phyloP scores from a whole-genome alignment of 495 filamentous ascomycete genomes.

The Cladorrhinum samala region DNA sequence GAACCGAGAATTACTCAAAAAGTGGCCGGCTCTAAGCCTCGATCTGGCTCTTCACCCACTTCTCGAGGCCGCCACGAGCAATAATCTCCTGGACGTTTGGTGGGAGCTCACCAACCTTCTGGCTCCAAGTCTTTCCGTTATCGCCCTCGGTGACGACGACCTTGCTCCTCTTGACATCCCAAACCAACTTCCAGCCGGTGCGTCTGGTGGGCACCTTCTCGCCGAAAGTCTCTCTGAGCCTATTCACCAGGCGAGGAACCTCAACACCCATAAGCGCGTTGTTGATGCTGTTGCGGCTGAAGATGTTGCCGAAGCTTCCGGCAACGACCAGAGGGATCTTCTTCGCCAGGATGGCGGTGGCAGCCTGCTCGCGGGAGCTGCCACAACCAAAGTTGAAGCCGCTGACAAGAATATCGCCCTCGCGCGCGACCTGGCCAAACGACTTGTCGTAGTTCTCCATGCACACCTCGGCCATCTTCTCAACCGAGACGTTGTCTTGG shows the following conservation, averaged over 20 bases:
- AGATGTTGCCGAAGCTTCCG: constrained; percentile 87
- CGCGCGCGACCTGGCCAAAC: constrained; percentile 55
- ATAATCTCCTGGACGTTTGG: constrained; percentile 89
- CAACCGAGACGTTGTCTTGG: constrained; percentile 69
- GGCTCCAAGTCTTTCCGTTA: constrained; percentile 60
- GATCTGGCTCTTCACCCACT: constrained; percentile 73
- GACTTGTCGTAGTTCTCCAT: constrained; percentile 86
- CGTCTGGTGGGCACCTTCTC: constrained; percentile 64
- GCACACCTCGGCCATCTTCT: constrained; percentile 80
- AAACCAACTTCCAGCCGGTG: constrained; percentile 82
- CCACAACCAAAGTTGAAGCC: constrained; percentile 94
- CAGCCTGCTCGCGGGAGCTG: constrained; percentile 76
- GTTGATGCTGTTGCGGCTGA: constrained; percentile 83
- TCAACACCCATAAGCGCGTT: constrained; percentile 85
- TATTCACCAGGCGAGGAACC: constrained; percentile 62
- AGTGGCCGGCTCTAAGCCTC: not conserved
- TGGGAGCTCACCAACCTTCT: constrained; percentile 79
- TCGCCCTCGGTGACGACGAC: constrained; percentile 61
- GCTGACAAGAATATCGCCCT: constrained; percentile 72
- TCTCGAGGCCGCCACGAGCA: constrained; percentile 70
- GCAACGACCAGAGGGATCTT: constrained; percentile 77
- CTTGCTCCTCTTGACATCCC: constrained; percentile 71
- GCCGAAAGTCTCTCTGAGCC: constrained; percentile 61
- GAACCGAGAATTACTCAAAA: no score
- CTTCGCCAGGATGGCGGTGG: constrained; percentile 81